Base-by-base conservation (phyloP, 2,329 filamentous ascomycete genomes). In the Cladophialophora immunda region DNA sequence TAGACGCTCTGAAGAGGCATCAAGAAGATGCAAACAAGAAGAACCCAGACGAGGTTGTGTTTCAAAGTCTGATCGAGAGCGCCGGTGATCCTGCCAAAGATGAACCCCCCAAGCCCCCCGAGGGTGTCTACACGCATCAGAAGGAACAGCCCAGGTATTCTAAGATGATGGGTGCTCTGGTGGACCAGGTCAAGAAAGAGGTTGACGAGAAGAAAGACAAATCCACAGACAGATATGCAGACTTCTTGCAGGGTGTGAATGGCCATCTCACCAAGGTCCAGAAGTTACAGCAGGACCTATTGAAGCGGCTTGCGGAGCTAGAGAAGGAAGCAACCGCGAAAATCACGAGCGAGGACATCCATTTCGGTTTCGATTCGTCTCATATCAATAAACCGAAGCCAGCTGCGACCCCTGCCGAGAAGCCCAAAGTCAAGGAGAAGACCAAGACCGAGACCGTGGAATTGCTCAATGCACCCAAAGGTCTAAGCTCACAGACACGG, bases 81-180 rank as follows among this genome's bases (percentile, higher is more conserved):
- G 89, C 90, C 8, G 87, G 87, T 19, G 85, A 89, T 63, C 87
- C 90, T 70, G 85, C 89, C 54, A 87, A 90, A 66, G 92, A 96
- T 74, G 88, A 93, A 76, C 87, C 88, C 68, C 92, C 93, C 3
- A 89, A 91, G 8, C 84, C 87, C 58, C 94, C 94, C 1, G 90
- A 89, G 71, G 93, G 92, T 55, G 90, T 97, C 30, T 90, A 96
- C 76, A 85, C 86, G 50, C 85, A 92, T 62, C 89, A 90, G 73
- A 87, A 91, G 77, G 89, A 89, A 75, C 88, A 92, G 73, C 92
- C 92, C 0, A 91, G 90, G 15, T 99, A 97, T 77, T 95, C 93
- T 45, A 93, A 96, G 83, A 99, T 99, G 95, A 94, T 99, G 91
- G 92, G 92, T n/a, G 89, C 90, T n/a, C 80, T 99, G 74, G 86